These are phyloP conservation scores for Penicillium sp. DNA, from an alignment of 2,329 filamentous ascomycete species.

Conservation along the genomic window DNA sequence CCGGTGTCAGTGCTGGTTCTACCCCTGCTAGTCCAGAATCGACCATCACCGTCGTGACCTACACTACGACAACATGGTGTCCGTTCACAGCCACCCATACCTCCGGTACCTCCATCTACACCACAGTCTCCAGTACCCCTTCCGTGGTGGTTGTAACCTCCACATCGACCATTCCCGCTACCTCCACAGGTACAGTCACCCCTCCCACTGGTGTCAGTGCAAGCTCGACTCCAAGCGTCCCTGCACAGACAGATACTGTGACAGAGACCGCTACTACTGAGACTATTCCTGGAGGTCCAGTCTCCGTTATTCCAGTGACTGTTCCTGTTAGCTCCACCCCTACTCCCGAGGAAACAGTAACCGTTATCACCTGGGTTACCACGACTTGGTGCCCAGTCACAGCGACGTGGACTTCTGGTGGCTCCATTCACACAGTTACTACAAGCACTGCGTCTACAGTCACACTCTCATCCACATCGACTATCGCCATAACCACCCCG, in stretches of 20 bases:
- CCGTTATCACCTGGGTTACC: conserved; percentile 32
- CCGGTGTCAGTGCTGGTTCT: background rate
- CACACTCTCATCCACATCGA: conserved; percentile 19
- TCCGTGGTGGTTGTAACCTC: conserved; percentile 21
- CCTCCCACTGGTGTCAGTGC: background rate
- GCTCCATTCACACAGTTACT: conserved; percentile 53
- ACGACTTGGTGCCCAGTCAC: conserved; percentile 36
- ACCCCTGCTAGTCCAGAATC: conserved; percentile 5
- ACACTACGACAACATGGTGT: conserved; percentile 31
- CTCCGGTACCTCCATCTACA: conserved; percentile 48
- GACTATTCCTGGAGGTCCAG: background rate
- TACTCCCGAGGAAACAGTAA: conserved; percentile 15
- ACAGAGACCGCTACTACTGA: conserved; percentile 20
- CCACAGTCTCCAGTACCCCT: conserved; percentile 56
- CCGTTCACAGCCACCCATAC: conserved; percentile 37
- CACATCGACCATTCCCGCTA: conserved; percentile 43
- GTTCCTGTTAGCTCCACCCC: background rate
- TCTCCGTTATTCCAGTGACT: background rate
- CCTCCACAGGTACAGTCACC: background rate
- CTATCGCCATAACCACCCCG: conserved; percentile 50
- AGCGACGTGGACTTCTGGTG: conserved; percentile 42
- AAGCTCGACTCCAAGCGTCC: background rate
- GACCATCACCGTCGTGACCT: conserved; percentile 25
- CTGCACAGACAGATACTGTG: conserved; percentile 14
- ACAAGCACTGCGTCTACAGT: conserved; percentile 60